A percentile compares a stretch with the other conserved stretches of the same genome.
Evolutionary conservation across 306 rosid genomes (phyloP).

Genomic region (Trifolium subterraneum): DNA sequence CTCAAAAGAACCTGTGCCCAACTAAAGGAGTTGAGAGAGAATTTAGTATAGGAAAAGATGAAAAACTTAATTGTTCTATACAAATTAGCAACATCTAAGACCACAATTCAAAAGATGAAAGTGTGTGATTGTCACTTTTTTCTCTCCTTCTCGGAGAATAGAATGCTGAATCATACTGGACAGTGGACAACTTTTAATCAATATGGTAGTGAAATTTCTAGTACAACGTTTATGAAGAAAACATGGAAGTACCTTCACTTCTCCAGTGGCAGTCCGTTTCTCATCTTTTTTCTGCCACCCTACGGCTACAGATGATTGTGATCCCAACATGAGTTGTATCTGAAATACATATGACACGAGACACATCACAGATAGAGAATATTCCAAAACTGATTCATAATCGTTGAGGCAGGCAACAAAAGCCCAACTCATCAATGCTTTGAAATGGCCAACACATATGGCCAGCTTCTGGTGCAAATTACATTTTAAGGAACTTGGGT

Average conservation of each 20-base stretch:
- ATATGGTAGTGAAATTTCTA: constrained; percentile 11
- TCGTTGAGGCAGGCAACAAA: constrained; percentile 29
- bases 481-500: constrained; percentile 17
- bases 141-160: neutral
- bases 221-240: constrained; percentile 34
- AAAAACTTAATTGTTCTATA: neutral
- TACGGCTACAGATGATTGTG: constrained; percentile 77
- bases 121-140: neutral
- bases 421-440: constrained; percentile 17
- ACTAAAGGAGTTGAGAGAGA: constrained; percentile 60
- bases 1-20: constrained; percentile 76
- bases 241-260: constrained; percentile 72
- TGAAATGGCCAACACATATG: neutral
- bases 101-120: constrained; percentile 35
- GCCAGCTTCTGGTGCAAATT: constrained; percentile 12
- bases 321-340: constrained; percentile 83
- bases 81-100: constrained; percentile 27
- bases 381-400: constrained; percentile 35
- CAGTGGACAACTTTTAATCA: neutral
- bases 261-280: constrained; percentile 79
- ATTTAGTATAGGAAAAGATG: constrained; percentile 37
- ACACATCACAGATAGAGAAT: constrained; percentile 20
- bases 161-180: neutral
- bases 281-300: constrained; percentile 92
- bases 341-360: constrained; percentile 46